phyloP scores from a whole-genome alignment of 805 yeast species.

The Metschnikowia hibisci region DNA sequence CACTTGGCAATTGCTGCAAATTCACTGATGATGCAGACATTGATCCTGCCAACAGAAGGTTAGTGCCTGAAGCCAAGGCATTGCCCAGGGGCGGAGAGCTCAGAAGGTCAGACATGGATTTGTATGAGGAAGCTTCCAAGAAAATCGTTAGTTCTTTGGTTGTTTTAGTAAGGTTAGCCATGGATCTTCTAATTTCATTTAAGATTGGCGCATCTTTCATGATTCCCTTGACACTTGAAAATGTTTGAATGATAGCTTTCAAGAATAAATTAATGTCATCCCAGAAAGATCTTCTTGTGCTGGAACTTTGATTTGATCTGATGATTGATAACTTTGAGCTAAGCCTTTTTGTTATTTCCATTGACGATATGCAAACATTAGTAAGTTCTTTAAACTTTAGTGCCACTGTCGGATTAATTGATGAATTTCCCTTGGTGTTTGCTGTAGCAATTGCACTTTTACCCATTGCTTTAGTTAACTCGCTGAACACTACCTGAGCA shows the following conservation, averaged over 20 bases:
- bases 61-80: constrained; percentile 1
- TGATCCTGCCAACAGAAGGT: constrained; percentile 1
- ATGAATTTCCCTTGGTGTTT: constrained; percentile 17
- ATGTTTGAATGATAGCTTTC: constrained; percentile 76
- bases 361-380: constrained; percentile 69
- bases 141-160: constrained; percentile 91
- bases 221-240: constrained; percentile 78
- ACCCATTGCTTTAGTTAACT: constrained; percentile 63
- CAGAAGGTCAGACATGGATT: constrained; percentile 16
- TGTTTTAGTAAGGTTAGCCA: constrained; percentile 78
- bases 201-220: constrained; percentile 78
- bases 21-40: constrained; percentile 7
- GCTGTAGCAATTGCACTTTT: constrained; percentile 56
- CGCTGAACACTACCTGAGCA: constrained; percentile 76
- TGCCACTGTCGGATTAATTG: constrained; percentile 44
- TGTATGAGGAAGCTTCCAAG: constrained; percentile 47
- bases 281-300: constrained; percentile 66
- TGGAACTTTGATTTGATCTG: constrained; percentile 42
- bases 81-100: constrained; percentile 9
- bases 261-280: constrained; percentile 81
- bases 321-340: constrained; percentile 51
- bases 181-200: constrained; percentile 72
- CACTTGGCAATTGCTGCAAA: constrained; percentile 4
- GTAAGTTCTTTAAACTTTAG: constrained; percentile 73
- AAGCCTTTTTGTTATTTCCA: constrained; percentile 74